Evolutionary conservation across 805 yeast genomes (phyloP).

Genomic region (Wickerhamomyces subpelliculosus): DNA sequence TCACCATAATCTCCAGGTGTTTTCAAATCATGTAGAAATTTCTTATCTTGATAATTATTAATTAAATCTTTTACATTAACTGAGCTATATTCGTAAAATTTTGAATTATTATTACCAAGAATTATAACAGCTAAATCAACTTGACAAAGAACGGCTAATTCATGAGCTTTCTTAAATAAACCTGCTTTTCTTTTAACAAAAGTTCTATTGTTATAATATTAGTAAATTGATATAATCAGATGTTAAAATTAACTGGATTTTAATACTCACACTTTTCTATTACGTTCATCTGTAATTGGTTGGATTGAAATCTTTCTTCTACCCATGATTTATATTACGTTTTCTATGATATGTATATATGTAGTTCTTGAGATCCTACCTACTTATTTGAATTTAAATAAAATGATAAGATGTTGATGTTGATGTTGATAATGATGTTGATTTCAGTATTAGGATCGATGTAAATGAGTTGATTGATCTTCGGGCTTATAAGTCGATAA

Average conservation of each 20-base stretch:
- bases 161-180: slow-evolving; percentile 60
- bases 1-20: slow-evolving; percentile 63
- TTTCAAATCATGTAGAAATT: slow-evolving; percentile 47
- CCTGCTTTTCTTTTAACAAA: slow-evolving; percentile 95
- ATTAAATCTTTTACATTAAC: slow-evolving; percentile 51
- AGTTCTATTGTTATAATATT: slow-evolving; percentile 31
- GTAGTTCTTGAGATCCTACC: too few species aligned
- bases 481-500: too few species aligned
- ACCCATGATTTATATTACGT: slow-evolving; percentile 62
- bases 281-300: slow-evolving; percentile 87
- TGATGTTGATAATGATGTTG: too few species aligned
- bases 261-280: slow-evolving; percentile 62
- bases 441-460: too few species aligned
- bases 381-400: too few species aligned
- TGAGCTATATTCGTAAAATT: slow-evolving; percentile 78
- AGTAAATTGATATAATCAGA: slow-evolving; percentile 7
- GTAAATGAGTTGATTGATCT: too few species aligned
- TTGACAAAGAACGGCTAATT: slow-evolving; percentile 78
- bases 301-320: slow-evolving; percentile 92
- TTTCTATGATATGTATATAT: background rate
- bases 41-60: slow-evolving; percentile 27
- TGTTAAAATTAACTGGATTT: too few species aligned
- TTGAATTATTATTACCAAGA: slow-evolving; percentile 68
- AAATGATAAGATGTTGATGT: too few species aligned
- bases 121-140: slow-evolving; percentile 90